Percentiles rank a stretch among this genome's conserved stretches.
Evolutionary conservation across 2,329 filamentous ascomycete genomes (phyloP).

Genomic region (Botrytis medusae): DNA sequence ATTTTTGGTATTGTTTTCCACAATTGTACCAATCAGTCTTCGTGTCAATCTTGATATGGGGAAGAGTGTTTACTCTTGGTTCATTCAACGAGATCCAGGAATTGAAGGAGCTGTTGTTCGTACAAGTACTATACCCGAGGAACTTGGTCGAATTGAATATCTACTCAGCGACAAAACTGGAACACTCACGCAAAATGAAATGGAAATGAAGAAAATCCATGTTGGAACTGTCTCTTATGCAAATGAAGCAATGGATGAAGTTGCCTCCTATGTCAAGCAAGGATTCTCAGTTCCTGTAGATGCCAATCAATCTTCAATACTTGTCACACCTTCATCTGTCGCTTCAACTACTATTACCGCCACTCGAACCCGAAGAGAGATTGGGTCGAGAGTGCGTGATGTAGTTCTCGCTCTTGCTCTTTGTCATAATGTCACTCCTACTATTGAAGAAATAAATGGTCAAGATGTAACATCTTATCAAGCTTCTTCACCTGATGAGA

Average conservation of each 20-base stretch:
- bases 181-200: conserved; percentile 96
- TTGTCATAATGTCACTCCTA: conserved; percentile 97
- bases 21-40: conserved; percentile 94
- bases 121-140: conserved; percentile 96
- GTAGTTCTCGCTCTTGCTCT: conserved; percentile 88
- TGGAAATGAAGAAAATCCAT: conserved; percentile 99
- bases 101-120: conserved; percentile 92
- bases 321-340: conserved; percentile 76
- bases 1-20: conserved; percentile 98
- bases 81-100: conserved; percentile 87
- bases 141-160: conserved; percentile 93
- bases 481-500: conserved; percentile 95
- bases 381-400: conserved; percentile 88
- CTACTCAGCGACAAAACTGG: conserved; percentile 96
- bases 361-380: conserved; percentile 86
- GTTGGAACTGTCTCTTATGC: conserved; percentile 97
- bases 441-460: conserved; percentile 78
- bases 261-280: conserved; percentile 80
- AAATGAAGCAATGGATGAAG: conserved; percentile 98
- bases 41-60: conserved; percentile 97
- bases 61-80: conserved; percentile 93
- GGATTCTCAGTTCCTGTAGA: conserved; percentile 64
- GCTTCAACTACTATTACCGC: conserved; percentile 58
- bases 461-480: conserved; percentile 81
- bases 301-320: conserved; percentile 46